Evolutionary conservation across 257 asterid species (phyloP).

Genomic region (Solanum acaule): DNA sequence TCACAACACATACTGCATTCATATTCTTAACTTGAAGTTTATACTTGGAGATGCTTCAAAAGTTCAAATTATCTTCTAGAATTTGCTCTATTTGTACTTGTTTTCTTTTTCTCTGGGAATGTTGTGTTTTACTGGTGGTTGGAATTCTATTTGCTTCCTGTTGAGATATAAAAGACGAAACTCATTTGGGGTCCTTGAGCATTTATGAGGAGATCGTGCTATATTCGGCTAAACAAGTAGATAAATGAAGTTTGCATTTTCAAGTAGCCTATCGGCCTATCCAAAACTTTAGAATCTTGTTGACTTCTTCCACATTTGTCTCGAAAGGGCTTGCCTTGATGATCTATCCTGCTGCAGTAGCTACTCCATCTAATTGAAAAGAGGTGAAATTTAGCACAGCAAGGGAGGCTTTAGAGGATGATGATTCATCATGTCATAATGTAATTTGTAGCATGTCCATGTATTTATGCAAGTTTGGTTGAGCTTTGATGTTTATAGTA

Average conservation of each 20-base stretch:
- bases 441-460: neutral
- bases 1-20: neutral
- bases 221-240: neutral
- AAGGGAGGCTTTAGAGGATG: neutral
- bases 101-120: neutral
- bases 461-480: neutral
- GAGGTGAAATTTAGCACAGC: neutral
- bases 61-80: neutral
- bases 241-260: neutral
- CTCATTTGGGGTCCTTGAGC: neutral
- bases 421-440: neutral
- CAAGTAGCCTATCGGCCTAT: neutral
- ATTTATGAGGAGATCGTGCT: neutral
- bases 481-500: neutral
- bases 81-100: neutral
- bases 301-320: neutral
- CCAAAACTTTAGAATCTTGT: neutral
- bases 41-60: slow-evolving; percentile 1
- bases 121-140: neutral
- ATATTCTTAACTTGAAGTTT: neutral
- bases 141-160: neutral
- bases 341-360: neutral
- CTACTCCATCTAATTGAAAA: neutral
- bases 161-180: neutral
- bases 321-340: neutral